Base-by-base conservation (phyloP, 1,284 basidiomycete genomes). In the Cutaneotrichosporon spelunceum region DNA sequence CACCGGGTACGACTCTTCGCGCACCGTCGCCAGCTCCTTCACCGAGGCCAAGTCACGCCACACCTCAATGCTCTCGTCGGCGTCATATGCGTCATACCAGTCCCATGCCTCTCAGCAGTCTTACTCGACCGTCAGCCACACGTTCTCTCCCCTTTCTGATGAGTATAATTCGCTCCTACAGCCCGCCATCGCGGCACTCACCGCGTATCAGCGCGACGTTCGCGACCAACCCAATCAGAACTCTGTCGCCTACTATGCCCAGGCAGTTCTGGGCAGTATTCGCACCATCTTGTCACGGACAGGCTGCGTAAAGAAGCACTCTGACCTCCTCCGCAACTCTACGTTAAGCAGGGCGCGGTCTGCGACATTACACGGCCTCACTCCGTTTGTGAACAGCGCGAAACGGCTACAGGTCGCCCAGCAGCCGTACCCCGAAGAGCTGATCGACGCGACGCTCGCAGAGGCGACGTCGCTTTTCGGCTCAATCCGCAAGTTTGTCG, bases 221-320 rank as follows among this genome's bases (percentile, higher is more conserved):
- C 14, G 47, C 45, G 19, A 36, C 19, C 45, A 53, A 36, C 27
- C 49, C 24, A 23, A 19, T 45, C 45, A 60, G 24, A 33, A 27
- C 5, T 39, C 30, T 6, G 11, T 60, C 47, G n/a, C 53, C 14
- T 19, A 53, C 33, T 53, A 53, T n/a, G 55, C 26, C 29, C 24
- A 24, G 19, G n/a, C n/a, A 7, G 55, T 56, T 0, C 45, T 56
- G 8, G 29, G 8, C 44, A 30, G 27, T 30, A 92, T 99, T 42
- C 89, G 95, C n/a, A 86, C 88, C 26, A 87, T 95, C 19, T 84
- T 99, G 45, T 86, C 87, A 27, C 85, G 89, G 11, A 88, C 92
- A 14, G 90, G 90, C 64, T 96, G 93, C 66, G 82, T 97, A 27
- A 87, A 87, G 36, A 88, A 91, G 61, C 91, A 95, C 64, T 88